phyloP scores from a whole-genome alignment of 2,329 filamentous ascomycete species.

The Colletotrichum liaoningense region DNA sequence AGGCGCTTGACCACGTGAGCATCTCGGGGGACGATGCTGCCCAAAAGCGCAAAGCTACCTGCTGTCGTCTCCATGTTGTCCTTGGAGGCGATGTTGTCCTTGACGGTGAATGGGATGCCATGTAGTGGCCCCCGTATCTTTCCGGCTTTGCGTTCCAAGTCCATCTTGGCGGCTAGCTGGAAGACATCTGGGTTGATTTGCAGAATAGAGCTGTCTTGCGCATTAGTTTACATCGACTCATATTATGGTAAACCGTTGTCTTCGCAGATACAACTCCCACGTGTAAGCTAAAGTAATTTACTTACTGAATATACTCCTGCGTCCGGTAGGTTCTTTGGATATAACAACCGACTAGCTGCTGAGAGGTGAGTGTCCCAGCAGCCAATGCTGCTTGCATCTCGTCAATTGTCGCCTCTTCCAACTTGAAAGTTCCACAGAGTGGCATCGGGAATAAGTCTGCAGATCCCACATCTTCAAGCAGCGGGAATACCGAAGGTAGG shows the following conservation, averaged over 20 bases:
- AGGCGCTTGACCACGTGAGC: conserved; percentile 71
- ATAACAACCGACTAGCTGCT: conserved; percentile 72
- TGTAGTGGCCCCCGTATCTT: conserved; percentile 74
- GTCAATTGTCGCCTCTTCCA: conserved; percentile 79
- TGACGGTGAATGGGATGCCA: conserved; percentile 80
- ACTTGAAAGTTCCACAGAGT: conserved; percentile 66
- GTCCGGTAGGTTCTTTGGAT: conserved; percentile 70
- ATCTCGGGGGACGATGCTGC: conserved; percentile 75
- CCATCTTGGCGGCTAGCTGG: conserved; percentile 68
- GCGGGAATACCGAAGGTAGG: conserved; percentile 46
- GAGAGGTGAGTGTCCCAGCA: conserved; percentile 65
- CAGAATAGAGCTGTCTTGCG: conserved; percentile 61
- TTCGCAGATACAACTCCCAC: not conserved
- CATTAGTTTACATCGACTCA: not conserved
- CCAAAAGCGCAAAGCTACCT: conserved; percentile 74
- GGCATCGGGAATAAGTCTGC: conserved; percentile 69
- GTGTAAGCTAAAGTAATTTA: not conserved
- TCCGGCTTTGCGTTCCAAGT: conserved; percentile 68
- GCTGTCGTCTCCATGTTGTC: conserved; percentile 81
- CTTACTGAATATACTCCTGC: conserved; percentile 72
- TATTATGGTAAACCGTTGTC: not conserved
- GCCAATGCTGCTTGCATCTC: conserved; percentile 70
- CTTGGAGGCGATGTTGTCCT: conserved; percentile 77
- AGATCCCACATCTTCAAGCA: conserved; percentile 50
- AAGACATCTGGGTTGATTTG: conserved; percentile 77